These are phyloP conservation scores for Aspergillus arachidicola DNA, from an alignment of 2,329 filamentous ascomycete species.

Conservation along the genomic window DNA sequence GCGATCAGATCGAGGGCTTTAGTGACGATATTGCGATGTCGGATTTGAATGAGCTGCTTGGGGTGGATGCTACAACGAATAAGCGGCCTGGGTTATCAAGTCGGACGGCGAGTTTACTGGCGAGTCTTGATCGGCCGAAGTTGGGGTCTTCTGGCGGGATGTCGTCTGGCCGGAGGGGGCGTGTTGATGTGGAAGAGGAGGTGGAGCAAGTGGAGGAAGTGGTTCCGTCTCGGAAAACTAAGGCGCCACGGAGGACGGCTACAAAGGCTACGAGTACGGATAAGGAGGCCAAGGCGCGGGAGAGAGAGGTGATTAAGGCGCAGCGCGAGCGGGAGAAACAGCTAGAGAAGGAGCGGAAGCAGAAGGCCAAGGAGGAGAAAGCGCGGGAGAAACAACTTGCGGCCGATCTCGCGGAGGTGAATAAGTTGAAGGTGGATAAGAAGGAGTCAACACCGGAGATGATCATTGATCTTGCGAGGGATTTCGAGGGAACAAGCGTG, in stretches of 20 bases:
- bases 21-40: slow-evolving; percentile 32
- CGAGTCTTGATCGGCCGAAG: slow-evolving; percentile 29
- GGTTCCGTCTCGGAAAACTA: slow-evolving; percentile 48
- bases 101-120: slow-evolving; percentile 44
- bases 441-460: slow-evolving; percentile 74
- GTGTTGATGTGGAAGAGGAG: background rate
- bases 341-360: slow-evolving; percentile 55
- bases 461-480: slow-evolving; percentile 69
- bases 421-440: slow-evolving; percentile 73
- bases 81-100: slow-evolving; percentile 37
- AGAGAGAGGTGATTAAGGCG: slow-evolving; percentile 52
- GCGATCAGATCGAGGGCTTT: slow-evolving; percentile 37
- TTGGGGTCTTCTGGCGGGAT: slow-evolving; percentile 6
- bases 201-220: slow-evolving; percentile 35
- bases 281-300: slow-evolving; percentile 53
- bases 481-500: slow-evolving; percentile 52
- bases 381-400: slow-evolving; percentile 64
- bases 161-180: slow-evolving; percentile 2
- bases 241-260: slow-evolving; percentile 44
- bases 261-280: slow-evolving; percentile 30
- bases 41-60: slow-evolving; percentile 31
- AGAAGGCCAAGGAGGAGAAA: slow-evolving; percentile 56
- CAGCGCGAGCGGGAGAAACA: slow-evolving; percentile 60
- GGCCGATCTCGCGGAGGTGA: slow-evolving; percentile 70
- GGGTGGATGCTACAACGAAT: slow-evolving; percentile 16